A percentile compares a stretch with the other conserved stretches of the same genome.
Evolutionary conservation across 2,329 filamentous ascomycete genomes (phyloP).

Genomic region (Clonostachys chloroleuca): DNA sequence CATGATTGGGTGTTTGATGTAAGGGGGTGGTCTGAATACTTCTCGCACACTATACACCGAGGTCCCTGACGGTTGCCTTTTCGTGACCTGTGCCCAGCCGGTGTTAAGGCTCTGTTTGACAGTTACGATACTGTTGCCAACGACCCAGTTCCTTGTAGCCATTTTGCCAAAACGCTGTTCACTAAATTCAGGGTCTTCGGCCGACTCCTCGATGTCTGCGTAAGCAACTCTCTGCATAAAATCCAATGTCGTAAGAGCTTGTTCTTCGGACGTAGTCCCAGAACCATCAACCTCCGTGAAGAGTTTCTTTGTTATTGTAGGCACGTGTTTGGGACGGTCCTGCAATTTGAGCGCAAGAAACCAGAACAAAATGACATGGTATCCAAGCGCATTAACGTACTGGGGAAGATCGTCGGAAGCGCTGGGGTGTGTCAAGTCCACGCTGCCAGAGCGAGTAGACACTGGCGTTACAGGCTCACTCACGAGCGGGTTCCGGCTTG

Average conservation of each 20-base stretch:
- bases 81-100: slow-evolving; percentile 67
- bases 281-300: slow-evolving; percentile 72
- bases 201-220: slow-evolving; percentile 78
- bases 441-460: background rate
- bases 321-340: slow-evolving; percentile 78
- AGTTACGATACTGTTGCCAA: slow-evolving; percentile 70
- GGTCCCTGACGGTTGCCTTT: slow-evolving; percentile 66
- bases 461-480: slow-evolving; percentile 33
- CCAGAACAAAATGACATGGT: slow-evolving; percentile 96
- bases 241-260: slow-evolving; percentile 89
- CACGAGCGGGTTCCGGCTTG: slow-evolving; percentile 21
- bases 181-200: slow-evolving; percentile 61
- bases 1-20: slow-evolving; percentile 45
- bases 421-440: slow-evolving; percentile 9
- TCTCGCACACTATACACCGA: slow-evolving; percentile 56
- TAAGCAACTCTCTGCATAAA: slow-evolving; percentile 89
- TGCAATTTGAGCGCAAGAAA: slow-evolving; percentile 84
- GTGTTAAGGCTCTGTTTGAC: slow-evolving; percentile 65
- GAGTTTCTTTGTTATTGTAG: slow-evolving; percentile 85
- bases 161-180: slow-evolving; percentile 61
- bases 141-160: slow-evolving; percentile 63
- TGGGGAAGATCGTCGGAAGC: slow-evolving; percentile 74
- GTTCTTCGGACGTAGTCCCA: slow-evolving; percentile 75
- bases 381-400: slow-evolving; percentile 90
- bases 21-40: slow-evolving; percentile 51